A percentile compares a stretch with the other conserved stretches of the same genome.
These are phyloP conservation scores for Protostelium mycophagum DNA, from an alignment of 78 protist species.

Conservation along the genomic window DNA sequence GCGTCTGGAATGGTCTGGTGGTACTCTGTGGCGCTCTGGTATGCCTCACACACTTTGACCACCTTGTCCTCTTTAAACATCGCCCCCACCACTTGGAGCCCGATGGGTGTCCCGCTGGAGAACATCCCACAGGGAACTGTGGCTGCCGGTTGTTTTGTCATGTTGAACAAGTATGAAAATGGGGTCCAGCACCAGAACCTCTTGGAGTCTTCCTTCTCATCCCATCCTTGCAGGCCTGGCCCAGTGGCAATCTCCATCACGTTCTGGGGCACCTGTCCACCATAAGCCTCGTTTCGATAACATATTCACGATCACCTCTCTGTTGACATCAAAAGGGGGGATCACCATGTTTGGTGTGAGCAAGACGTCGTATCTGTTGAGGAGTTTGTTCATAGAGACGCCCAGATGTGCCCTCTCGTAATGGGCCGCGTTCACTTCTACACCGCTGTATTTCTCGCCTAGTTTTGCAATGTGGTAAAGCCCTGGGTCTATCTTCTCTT, in stretches of 20 bases:
- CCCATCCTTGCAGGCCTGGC: not conserved
- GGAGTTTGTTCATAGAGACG: not conserved
- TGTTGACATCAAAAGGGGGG: not conserved
- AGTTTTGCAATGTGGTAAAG: not conserved
- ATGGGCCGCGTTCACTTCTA: not conserved
- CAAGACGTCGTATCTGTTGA: not conserved
- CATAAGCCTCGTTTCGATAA: too few relatives aligned
- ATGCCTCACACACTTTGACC: not conserved
- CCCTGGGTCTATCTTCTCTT: not conserved
- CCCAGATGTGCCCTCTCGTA: not conserved
- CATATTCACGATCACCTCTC: not conserved
- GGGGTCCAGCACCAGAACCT: not conserved
- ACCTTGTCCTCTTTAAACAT: not conserved
- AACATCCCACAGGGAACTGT: not conserved
- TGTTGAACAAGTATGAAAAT: not conserved
- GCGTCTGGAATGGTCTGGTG: not conserved
- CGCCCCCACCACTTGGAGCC: not conserved
- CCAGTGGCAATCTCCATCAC: not conserved
- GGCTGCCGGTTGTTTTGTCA: not conserved
- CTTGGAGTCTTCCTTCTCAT: not conserved
- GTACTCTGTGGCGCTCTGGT: not conserved
- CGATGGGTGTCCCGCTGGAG: not conserved
- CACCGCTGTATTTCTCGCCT: not conserved
- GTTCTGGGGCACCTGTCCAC: not conserved
- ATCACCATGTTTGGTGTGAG: not conserved